These are phyloP conservation scores for Diplodia sapinea DNA, from an alignment of 2,329 filamentous ascomycete species.

Conservation along the genomic window DNA sequence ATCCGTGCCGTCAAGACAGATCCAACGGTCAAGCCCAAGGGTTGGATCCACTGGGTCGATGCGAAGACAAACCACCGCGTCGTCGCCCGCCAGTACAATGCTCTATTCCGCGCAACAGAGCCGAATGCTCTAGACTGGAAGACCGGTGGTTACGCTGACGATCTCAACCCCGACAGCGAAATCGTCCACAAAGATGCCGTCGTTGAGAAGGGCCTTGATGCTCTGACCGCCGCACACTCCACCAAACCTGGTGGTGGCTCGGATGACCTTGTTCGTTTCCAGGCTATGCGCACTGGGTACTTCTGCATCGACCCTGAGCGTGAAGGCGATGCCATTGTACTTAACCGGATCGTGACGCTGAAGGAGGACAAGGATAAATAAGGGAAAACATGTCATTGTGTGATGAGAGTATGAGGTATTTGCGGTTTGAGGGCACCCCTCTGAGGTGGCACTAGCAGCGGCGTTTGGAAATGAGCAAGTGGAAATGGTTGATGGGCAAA, in stretches of 20 bases:
- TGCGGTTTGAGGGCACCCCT: neutral
- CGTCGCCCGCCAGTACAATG: slow-evolving; percentile 75
- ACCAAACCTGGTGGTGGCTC: slow-evolving; percentile 62
- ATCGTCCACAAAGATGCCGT: slow-evolving; percentile 77
- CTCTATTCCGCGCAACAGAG: slow-evolving; percentile 85
- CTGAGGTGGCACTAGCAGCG: neutral
- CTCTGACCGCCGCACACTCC: slow-evolving; percentile 75
- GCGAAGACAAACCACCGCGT: slow-evolving; percentile 66
- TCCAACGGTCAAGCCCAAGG: slow-evolving; percentile 69
- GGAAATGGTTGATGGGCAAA: neutral
- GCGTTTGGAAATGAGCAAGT: neutral
- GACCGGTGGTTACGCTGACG: slow-evolving; percentile 79
- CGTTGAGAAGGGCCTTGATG: slow-evolving; percentile 82
- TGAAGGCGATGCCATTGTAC: slow-evolving; percentile 73
- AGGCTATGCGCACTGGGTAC: slow-evolving; percentile 87
- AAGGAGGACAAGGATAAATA: slow-evolving; percentile 71
- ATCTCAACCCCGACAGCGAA: slow-evolving; percentile 85
- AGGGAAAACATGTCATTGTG: neutral
- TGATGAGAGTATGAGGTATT: neutral
- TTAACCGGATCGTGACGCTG: slow-evolving; percentile 90
- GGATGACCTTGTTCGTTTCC: slow-evolving; percentile 74
- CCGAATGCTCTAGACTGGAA: slow-evolving; percentile 71
- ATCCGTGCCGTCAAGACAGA: slow-evolving; percentile 71
- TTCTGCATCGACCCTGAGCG: slow-evolving; percentile 82
- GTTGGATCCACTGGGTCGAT: slow-evolving; percentile 85